Evolutionary conservation across 768 basidiomycete species (phyloP).

Genomic region (Suillus discolor): DNA sequence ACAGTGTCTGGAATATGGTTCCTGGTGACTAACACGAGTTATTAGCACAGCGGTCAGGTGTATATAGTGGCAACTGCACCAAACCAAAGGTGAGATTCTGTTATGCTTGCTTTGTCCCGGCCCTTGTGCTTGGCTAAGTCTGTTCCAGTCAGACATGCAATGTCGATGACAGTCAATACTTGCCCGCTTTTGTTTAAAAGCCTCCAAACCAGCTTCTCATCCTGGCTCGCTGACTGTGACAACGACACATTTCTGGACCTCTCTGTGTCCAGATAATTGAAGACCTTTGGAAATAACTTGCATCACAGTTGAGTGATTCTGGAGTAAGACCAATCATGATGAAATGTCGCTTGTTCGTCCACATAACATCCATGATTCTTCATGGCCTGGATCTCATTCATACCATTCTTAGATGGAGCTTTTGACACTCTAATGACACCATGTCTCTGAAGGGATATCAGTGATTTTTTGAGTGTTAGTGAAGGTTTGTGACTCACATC

Average conservation of each 20-base stretch:
- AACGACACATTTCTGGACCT: background rate
- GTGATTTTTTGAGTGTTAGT: background rate
- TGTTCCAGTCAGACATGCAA: background rate
- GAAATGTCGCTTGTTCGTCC: background rate
- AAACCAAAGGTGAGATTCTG: constrained; percentile 9
- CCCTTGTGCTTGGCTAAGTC: constrained; percentile 1
- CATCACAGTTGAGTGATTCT: background rate
- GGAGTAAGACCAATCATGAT: background rate
- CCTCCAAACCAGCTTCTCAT: background rate
- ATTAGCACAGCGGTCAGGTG: background rate
- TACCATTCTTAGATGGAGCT: background rate
- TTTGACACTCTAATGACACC: background rate
- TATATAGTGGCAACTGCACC: background rate
- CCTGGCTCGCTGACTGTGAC: background rate
- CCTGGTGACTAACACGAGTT: background rate
- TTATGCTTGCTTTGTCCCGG: background rate
- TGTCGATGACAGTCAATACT: background rate
- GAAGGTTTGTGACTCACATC: constrained; percentile 1
- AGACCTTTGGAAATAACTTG: constrained; percentile 2
- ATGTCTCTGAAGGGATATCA: background rate
- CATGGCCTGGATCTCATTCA: constrained; percentile 2
- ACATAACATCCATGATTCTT: constrained; percentile 4
- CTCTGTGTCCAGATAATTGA: background rate
- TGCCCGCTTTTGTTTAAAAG: background rate
- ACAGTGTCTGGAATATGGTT: background rate